These are phyloP conservation scores for Neodidymelliopsis sp. DNA, from an alignment of 2,329 filamentous ascomycete species.

Conservation along the genomic window DNA sequence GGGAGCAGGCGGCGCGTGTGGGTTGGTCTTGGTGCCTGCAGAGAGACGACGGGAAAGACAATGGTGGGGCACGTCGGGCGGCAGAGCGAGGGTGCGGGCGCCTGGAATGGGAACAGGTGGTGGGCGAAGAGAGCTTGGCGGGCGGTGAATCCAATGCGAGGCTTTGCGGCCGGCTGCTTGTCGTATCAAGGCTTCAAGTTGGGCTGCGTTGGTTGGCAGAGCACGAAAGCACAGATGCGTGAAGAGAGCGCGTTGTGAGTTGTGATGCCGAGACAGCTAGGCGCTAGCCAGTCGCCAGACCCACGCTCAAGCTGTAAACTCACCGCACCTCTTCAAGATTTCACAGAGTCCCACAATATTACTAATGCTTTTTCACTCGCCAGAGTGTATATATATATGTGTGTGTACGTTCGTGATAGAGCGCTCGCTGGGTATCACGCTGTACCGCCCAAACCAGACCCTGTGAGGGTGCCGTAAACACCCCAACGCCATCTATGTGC, in stretches of 20 bases:
- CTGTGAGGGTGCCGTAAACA: neutral
- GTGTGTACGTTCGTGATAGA: neutral
- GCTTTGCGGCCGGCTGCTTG: conserved; percentile 29
- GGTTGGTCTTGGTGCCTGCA: conserved; percentile 41
- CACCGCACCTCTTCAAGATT: conserved; percentile 20
- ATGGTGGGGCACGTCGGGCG: conserved; percentile 45
- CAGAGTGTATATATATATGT: neutral
- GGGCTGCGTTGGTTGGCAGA: conserved; percentile 29
- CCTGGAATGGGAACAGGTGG: conserved; percentile 8
- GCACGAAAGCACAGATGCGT: conserved; percentile 27
- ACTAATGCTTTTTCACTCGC: conserved; percentile 12
- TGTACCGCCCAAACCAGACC: neutral
- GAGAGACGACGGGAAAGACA: conserved; percentile 35
- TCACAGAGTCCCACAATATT: conserved; percentile 19
- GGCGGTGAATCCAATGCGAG: conserved; percentile 20
- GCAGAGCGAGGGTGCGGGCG: conserved; percentile 36
- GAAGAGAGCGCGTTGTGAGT: conserved; percentile 31
- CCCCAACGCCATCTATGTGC: conserved; percentile 6
- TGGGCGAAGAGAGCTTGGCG: conserved; percentile 13
- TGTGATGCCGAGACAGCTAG: conserved; percentile 27
- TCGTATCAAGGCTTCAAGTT: conserved; percentile 25
- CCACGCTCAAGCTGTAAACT: conserved; percentile 16
- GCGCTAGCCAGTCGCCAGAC: conserved; percentile 15
- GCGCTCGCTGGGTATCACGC: conserved; percentile 15
- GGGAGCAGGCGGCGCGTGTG: conserved; percentile 26